These are phyloP conservation scores for Termitomyces sp. DNA, from an alignment of 768 basidiomycete species.

Conservation along the genomic window DNA sequence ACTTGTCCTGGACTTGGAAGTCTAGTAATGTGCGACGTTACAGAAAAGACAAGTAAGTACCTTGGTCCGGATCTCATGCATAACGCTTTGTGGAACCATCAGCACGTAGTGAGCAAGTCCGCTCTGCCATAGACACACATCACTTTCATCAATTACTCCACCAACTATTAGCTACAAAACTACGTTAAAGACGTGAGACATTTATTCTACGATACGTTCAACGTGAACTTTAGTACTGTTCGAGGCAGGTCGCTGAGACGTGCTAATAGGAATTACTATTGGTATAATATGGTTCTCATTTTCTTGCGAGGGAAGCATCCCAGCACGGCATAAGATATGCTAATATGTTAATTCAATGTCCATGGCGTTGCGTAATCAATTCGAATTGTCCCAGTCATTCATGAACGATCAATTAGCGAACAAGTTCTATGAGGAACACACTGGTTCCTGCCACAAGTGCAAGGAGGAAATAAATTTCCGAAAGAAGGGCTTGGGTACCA, in stretches of 20 bases:
- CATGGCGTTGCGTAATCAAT: slow-evolving; percentile 11
- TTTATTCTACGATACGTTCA: background rate
- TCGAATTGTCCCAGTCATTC: background rate
- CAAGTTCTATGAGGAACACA: background rate
- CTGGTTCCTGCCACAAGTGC: background rate
- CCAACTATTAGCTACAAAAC: background rate
- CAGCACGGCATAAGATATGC: background rate
- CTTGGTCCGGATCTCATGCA: background rate
- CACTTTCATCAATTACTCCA: background rate
- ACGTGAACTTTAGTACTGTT: background rate
- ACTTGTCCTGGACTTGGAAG: background rate
- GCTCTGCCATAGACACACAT: background rate
- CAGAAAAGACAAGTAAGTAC: background rate
- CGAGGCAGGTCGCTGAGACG: background rate
- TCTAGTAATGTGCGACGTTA: background rate
- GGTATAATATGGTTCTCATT: background rate
- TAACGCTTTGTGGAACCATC: background rate
- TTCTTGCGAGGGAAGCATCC: background rate
- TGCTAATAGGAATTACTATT: background rate
- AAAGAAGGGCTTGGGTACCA: background rate
- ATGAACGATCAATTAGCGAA: slow-evolving; percentile 35
- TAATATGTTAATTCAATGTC: too few relatives aligned
- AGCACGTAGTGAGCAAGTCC: background rate
- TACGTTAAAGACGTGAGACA: background rate
- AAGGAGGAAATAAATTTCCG: background rate